Conservation (phyloP, 345 rosid species). For the Triadica sebifera region DNA sequence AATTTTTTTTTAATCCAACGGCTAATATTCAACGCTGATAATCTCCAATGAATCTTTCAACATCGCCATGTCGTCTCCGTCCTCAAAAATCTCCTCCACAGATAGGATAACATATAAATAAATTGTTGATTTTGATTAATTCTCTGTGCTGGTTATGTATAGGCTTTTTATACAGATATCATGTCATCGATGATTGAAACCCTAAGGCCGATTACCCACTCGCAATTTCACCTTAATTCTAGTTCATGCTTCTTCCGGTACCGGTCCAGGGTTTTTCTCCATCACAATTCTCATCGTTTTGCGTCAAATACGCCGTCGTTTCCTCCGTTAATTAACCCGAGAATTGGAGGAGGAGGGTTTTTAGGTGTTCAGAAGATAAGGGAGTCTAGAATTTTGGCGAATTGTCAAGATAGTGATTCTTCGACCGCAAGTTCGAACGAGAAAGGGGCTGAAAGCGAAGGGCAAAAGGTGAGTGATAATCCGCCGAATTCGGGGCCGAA, state of each 20-base stretch:
- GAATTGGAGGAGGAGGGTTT: slow-evolving; percentile 2
- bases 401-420: slow-evolving; percentile 70
- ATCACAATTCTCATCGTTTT: slow-evolving; percentile 34
- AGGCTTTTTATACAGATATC: slow-evolving; percentile 26
- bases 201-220: slow-evolving; percentile 35
- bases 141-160: slow-evolving; percentile 19
- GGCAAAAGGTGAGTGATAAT: slow-evolving; percentile 24
- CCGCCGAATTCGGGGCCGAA: slow-evolving; percentile 41
- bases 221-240: slow-evolving; percentile 23
- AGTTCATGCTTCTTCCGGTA: slow-evolving; percentile 28
- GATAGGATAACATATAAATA: not conserved
- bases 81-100: not conserved
- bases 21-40: slow-evolving; percentile 23
- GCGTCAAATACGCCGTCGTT: slow-evolving; percentile 28
- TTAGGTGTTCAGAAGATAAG: slow-evolving; percentile 32
- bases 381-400: slow-evolving; percentile 44
- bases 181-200: slow-evolving; percentile 48
- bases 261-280: slow-evolving; percentile 42
- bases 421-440: slow-evolving; percentile 33
- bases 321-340: slow-evolving; percentile 10
- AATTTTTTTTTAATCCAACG: slow-evolving; percentile 26
- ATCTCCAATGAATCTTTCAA: not conserved
- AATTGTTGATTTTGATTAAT: too few relatives aligned
- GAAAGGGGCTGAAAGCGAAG: slow-evolving; percentile 39
- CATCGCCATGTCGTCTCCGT: not conserved